phyloP scores from a whole-genome alignment of 768 basidiomycete species.

The Suillus luteus region DNA sequence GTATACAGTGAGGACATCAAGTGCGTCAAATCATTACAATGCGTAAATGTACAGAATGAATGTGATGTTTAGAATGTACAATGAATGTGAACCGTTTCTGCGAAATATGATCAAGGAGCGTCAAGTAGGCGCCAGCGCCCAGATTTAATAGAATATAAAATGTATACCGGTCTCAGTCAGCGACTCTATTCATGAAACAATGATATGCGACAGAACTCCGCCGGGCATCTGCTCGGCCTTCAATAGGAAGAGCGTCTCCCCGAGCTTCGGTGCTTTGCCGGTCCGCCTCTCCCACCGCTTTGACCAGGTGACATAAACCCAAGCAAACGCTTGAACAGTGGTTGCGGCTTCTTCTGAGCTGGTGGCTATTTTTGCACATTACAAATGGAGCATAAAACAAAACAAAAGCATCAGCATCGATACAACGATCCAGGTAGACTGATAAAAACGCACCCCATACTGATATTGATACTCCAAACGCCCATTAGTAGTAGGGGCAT shows the following conservation, averaged over 20 bases:
- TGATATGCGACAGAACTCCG: not conserved
- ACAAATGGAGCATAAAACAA: constrained; percentile 10
- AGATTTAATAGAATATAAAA: not conserved
- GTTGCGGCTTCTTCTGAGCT: constrained; percentile 32
- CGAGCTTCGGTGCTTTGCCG: constrained; percentile 16
- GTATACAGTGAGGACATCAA: not conserved
- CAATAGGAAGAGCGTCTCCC: constrained; percentile 29
- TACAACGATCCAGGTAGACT: constrained; percentile 15
- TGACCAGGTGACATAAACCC: constrained; percentile 31
- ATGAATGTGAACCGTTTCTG: not conserved
- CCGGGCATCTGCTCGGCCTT: not conserved
- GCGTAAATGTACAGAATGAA: constrained; percentile 8
- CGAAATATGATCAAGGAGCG: not conserved
- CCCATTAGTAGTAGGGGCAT: constrained; percentile 6
- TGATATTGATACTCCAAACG: constrained; percentile 32
- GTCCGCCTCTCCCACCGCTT: constrained; percentile 27
- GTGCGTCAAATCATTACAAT: not conserved
- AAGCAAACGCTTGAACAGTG: constrained; percentile 33
- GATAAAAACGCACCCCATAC: constrained; percentile 29
- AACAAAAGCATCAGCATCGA: constrained; percentile 19
- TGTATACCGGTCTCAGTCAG: not conserved
- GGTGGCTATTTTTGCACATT: constrained; percentile 29
- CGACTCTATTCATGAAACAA: no score
- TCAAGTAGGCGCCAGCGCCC: not conserved
- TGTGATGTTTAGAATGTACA: not conserved